Conservation (phyloP, 768 basidiomycete genomes). For the Gautieria morchelliformis region DNA sequence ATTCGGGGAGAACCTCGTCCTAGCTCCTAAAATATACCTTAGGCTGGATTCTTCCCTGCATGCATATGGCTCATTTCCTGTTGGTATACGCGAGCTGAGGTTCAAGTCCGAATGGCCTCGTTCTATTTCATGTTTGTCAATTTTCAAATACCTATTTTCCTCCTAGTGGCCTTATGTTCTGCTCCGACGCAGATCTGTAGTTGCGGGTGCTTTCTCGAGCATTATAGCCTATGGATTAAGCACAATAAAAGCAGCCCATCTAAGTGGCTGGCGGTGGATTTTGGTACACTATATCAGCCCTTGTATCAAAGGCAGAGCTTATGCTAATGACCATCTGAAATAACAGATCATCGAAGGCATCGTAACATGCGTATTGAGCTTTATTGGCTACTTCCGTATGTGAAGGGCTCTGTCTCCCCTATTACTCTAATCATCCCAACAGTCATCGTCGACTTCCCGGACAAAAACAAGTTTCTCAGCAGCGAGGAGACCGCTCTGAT, state of each 20-base stretch:
- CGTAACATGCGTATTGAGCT: slow-evolving; percentile 13
- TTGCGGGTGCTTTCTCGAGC: slow-evolving; percentile 10
- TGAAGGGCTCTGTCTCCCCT: background rate
- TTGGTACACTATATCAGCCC: slow-evolving; percentile 11
- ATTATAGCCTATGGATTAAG: slow-evolving; percentile 11
- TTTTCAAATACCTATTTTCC: slow-evolving; percentile 12
- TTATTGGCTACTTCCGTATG: slow-evolving; percentile 11
- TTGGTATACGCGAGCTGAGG: slow-evolving; percentile 22
- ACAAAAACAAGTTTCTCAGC: slow-evolving; percentile 20
- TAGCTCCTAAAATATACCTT: background rate
- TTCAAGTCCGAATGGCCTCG: slow-evolving; percentile 16
- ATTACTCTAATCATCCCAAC: background rate
- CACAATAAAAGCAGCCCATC: slow-evolving; percentile 8
- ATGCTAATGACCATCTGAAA: background rate
- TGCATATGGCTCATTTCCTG: slow-evolving; percentile 13
- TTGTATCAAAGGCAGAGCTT: background rate
- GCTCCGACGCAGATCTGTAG: slow-evolving; percentile 6
- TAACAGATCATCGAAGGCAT: slow-evolving; percentile 13
- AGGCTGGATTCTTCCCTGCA: slow-evolving; percentile 21
- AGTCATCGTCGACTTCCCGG: slow-evolving; percentile 23
- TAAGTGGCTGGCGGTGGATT: slow-evolving; percentile 23
- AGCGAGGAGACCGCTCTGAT: slow-evolving; percentile 16
- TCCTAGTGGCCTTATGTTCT: background rate
- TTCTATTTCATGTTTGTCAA: slow-evolving; percentile 20
- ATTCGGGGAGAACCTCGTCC: background rate